phyloP scores from a whole-genome alignment of 1,139 yeast species.

The Candida buenavistaensis region DNA sequence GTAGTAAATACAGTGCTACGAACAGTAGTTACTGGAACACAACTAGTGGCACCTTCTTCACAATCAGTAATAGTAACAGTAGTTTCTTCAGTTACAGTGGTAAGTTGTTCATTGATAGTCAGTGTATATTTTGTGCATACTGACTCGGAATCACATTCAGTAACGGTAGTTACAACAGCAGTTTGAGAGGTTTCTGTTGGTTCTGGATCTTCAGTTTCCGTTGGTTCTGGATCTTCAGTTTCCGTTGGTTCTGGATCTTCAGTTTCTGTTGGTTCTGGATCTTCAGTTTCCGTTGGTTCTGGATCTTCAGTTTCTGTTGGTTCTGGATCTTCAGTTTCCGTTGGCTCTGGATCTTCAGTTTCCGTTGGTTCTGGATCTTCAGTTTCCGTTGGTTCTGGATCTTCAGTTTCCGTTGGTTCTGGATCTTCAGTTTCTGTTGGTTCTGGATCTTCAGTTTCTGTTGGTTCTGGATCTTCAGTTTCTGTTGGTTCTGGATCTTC shows the following conservation, averaged over 20 bases:
- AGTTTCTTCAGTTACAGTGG: constrained; percentile 9
- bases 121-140: constrained; percentile 6
- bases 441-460: too few species aligned
- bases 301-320: constrained; percentile 4
- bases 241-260: constrained; percentile 2
- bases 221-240: constrained; percentile 4
- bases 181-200: constrained; percentile 5
- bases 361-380: too few species aligned
- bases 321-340: too few species aligned
- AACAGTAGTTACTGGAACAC: constrained; percentile 8
- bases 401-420: constrained; percentile 2
- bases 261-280: neutral
- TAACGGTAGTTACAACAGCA: constrained; percentile 2
- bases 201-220: constrained; percentile 6
- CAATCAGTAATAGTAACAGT: constrained; percentile 13
- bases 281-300: neutral
- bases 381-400: too few species aligned
- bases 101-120: constrained; percentile 4
- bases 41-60: constrained; percentile 9
- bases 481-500: neutral
- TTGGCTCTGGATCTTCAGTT: too few species aligned
- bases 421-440: too few species aligned
- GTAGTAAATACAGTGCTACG: constrained; percentile 12
- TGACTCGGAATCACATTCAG: constrained; percentile 1
- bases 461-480: too few species aligned